These are phyloP conservation scores for Colletotrichum gigasporum DNA, from an alignment of 2,329 filamentous ascomycete species.

Conservation along the genomic window DNA sequence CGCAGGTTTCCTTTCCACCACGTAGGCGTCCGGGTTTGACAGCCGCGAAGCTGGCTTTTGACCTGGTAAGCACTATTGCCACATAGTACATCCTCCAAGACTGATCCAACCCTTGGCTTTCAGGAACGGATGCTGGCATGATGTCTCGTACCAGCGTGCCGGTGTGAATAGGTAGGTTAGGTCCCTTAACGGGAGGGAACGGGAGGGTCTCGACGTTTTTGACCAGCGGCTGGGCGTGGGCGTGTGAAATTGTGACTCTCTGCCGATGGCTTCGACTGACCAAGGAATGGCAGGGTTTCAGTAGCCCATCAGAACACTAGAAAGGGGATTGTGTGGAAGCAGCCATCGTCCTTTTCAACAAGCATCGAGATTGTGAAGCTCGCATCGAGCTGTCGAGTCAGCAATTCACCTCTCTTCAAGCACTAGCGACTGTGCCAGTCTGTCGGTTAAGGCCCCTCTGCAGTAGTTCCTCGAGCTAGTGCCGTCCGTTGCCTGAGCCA, in stretches of 20 bases:
- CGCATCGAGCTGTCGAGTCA: not conserved
- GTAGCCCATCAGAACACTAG: not conserved
- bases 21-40: too few species aligned
- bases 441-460: constrained; percentile 13
- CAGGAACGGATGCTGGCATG: too few species aligned
- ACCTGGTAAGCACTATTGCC: too few species aligned
- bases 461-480: not conserved
- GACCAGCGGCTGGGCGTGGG: not conserved
- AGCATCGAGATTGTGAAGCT: constrained; percentile 10
- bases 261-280: not conserved
- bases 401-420: not conserved
- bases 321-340: not conserved
- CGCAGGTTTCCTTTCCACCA: too few species aligned
- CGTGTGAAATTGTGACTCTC: not conserved
- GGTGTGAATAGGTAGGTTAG: too few species aligned
- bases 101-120: too few species aligned
- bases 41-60: too few species aligned
- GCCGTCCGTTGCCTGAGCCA: not conserved
- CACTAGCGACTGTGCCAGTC: constrained; percentile 12
- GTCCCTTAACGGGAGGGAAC: not conserved
- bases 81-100: too few species aligned
- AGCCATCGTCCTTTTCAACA: constrained; percentile 12
- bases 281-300: not conserved
- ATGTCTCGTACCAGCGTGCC: not conserved
- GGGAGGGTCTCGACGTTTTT: not conserved